A percentile compares a stretch with the other conserved stretches of the same genome.
Conservation (phyloP, 139 green algal species). For the Pseudopediastrum boryanum region DNA sequence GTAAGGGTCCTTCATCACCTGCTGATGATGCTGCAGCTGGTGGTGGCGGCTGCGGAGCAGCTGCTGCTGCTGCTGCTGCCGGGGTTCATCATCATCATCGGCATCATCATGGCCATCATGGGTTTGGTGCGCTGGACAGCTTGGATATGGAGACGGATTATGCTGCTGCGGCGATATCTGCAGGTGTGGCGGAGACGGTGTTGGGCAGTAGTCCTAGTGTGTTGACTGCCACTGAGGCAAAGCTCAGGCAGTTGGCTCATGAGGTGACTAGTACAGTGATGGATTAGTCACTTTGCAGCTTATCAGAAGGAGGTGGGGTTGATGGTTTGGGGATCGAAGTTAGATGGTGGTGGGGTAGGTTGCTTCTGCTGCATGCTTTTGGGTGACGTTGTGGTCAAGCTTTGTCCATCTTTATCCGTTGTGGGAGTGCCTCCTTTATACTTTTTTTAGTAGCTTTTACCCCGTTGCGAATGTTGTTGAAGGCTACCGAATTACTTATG, state of each 20-base stretch:
- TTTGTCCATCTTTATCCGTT: no score
- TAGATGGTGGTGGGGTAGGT: no score
- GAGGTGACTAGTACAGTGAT: conserved; percentile 12
- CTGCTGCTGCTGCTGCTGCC: conserved; percentile 2
- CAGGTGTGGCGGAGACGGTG: conserved; percentile 30
- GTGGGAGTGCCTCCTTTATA: no score
- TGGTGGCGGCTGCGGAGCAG: neutral
- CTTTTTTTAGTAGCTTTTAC: no score
- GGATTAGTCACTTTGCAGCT: neutral
- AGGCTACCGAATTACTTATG: no score
- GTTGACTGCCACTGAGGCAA: conserved; percentile 5
- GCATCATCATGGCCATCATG: neutral
- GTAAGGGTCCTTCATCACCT: neutral
- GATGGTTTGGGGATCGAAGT: no score
- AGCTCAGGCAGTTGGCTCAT: conserved; percentile 32
- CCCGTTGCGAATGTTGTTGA: no score
- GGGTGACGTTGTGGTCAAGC: no score
- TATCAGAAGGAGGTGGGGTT: no score
- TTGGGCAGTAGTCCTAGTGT: conserved; percentile 14
- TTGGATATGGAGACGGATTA: conserved; percentile 28
- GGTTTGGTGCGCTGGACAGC: neutral
- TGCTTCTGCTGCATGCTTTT: no score
- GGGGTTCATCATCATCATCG: neutral
- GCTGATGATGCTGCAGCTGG: neutral
- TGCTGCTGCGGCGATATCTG: conserved; percentile 23